Percentiles rank a stretch among this genome's conserved stretches.
phyloP scores from a whole-genome alignment of 345 rosid species.

The Corchorus capsularis region DNA sequence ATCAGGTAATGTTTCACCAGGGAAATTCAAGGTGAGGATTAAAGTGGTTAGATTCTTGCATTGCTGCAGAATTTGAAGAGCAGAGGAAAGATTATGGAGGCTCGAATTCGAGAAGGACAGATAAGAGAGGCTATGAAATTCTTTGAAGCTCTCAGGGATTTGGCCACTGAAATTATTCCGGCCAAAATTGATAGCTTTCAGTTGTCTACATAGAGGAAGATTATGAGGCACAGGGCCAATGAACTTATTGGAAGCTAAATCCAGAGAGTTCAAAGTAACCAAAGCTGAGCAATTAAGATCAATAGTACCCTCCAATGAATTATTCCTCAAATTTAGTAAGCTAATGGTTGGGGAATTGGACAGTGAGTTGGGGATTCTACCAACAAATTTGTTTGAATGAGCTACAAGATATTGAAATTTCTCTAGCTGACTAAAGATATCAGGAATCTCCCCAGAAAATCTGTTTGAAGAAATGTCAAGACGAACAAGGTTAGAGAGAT shows the following conservation, averaged over 20 bases:
- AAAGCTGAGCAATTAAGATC: constrained; percentile 21
- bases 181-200: constrained; percentile 11
- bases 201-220: constrained; percentile 7
- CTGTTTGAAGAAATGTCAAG: not conserved
- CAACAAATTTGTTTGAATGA: constrained; percentile 2
- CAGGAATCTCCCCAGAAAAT: constrained; percentile 12
- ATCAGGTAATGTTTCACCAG: not conserved
- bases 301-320: constrained; percentile 3
- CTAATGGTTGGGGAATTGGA: constrained; percentile 10
- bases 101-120: not conserved
- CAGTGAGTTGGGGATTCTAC: constrained; percentile 14
- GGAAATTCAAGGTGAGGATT: not conserved
- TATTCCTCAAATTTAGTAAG: constrained; percentile 11
- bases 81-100: not conserved
- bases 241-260: constrained; percentile 13
- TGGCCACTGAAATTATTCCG: constrained; percentile 13
- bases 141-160: constrained; percentile 17
- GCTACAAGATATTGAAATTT: constrained; percentile 17
- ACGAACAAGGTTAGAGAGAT: constrained; percentile 13
- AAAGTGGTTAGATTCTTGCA: not conserved
- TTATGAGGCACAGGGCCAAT: not conserved
- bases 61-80: constrained; percentile 1
- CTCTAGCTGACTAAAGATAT: constrained; percentile 13
- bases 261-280: not conserved
- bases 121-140: constrained; percentile 11